Percentiles rank a stretch among this genome's conserved stretches.
phyloP scores from a whole-genome alignment of 1,139 yeast species.

The Yamadazyma taylorii region DNA sequence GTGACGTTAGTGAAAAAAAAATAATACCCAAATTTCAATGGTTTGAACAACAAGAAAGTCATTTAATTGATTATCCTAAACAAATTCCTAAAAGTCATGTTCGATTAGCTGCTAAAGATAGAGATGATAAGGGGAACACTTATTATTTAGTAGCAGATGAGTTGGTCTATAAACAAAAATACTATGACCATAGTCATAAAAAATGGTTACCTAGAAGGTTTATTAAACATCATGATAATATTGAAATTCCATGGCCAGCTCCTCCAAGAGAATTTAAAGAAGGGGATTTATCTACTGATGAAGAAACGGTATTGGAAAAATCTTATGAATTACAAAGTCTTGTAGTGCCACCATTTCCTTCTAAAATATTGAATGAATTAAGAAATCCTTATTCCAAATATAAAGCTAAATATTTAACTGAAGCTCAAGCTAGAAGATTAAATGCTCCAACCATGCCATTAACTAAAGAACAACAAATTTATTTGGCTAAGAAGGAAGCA shows the following conservation, averaged over 20 bases:
- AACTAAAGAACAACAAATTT: conserved; percentile 61
- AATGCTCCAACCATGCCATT: conserved; percentile 80
- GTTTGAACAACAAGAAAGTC: conserved; percentile 72
- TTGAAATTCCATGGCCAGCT: conserved; percentile 89
- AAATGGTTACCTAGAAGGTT: conserved; percentile 75
- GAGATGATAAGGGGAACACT: conserved; percentile 60
- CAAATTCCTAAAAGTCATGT: conserved; percentile 47
- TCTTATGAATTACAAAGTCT: conserved; percentile 73
- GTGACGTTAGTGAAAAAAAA: conserved; percentile 37
- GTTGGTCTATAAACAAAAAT: conserved; percentile 60
- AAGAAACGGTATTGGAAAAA: conserved; percentile 64
- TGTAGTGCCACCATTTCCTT: conserved; percentile 68
- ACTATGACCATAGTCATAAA: conserved; percentile 75
- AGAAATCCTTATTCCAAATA: conserved; percentile 69
- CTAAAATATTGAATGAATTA: conserved; percentile 62
- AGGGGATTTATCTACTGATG: conserved; percentile 57
- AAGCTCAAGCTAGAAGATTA: conserved; percentile 60
- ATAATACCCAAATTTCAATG: conserved; percentile 66
- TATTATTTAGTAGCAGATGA: conserved; percentile 74
- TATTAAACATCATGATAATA: conserved; percentile 64
- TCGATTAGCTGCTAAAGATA: conserved; percentile 76
- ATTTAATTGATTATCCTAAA: conserved; percentile 65
- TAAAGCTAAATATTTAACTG: conserved; percentile 58
- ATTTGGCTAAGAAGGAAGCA: conserved; percentile 53
- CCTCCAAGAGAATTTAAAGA: conserved; percentile 63